Conservation (phyloP, 2,329 filamentous ascomycete species). For the Pleurostoma richardsiae region DNA sequence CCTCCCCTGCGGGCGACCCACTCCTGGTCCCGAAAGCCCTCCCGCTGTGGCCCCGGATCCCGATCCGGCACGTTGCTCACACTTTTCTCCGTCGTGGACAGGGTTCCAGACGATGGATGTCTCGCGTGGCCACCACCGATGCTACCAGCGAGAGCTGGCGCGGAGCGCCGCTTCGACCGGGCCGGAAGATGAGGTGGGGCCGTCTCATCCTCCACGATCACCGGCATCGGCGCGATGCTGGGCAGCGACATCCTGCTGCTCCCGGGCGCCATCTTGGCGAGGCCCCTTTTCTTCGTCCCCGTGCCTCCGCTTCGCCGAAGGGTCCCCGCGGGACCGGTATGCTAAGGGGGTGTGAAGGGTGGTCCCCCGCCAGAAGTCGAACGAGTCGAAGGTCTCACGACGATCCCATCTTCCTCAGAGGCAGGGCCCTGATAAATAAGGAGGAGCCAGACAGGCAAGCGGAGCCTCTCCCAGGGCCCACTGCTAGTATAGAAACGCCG, state of each 20-base stretch:
- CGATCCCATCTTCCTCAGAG: no score
- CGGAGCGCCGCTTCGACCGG: background rate
- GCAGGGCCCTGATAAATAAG: no score
- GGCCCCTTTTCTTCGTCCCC: no score
- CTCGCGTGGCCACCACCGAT: background rate
- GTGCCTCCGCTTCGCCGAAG: no score
- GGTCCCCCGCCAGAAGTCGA: no score
- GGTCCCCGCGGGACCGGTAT: no score
- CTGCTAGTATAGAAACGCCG: no score
- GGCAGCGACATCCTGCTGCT: background rate
- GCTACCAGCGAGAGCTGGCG: background rate
- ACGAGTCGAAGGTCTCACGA: no score
- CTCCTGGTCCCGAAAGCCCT: slow-evolving; percentile 6
- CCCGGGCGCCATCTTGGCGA: background rate
- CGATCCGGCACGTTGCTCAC: slow-evolving; percentile 2
- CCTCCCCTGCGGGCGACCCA: slow-evolving; percentile 18
- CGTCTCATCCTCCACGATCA: background rate
- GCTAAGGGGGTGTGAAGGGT: no score
- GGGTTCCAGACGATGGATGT: background rate
- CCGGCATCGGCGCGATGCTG: background rate
- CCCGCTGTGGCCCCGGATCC: slow-evolving; percentile 1
- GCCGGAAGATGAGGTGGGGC: background rate
- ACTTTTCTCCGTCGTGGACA: background rate
- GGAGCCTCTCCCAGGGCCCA: no score
- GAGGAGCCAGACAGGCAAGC: no score